A percentile compares a stretch with the other conserved stretches of the same genome.
phyloP scores from a whole-genome alignment of 768 basidiomycete genomes.

The Xerocomus potaroensis region DNA sequence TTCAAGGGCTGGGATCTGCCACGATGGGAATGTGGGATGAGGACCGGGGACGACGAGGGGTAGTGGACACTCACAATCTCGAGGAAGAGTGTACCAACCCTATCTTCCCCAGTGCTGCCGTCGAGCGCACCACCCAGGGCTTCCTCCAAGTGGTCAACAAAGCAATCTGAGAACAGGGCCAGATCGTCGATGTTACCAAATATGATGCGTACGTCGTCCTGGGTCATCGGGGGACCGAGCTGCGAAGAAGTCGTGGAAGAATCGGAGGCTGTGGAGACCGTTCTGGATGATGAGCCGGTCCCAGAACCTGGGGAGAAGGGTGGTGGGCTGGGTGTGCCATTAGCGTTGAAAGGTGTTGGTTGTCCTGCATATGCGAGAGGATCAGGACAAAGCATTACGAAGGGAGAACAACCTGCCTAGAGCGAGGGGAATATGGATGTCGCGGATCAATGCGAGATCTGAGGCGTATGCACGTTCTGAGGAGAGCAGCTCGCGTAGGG shows the following conservation, averaged over 20 bases:
- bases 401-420: conserved; percentile 52
- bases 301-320: conserved; percentile 31
- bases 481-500: conserved; percentile 70
- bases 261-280: conserved; percentile 42
- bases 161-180: conserved; percentile 63
- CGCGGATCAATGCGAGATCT: conserved; percentile 75
- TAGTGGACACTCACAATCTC: conserved; percentile 49
- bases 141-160: conserved; percentile 59
- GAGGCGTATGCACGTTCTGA: conserved; percentile 80
- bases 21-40: conserved; percentile 1
- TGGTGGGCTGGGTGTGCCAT: conserved; percentile 21
- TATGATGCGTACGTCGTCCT: conserved; percentile 64
- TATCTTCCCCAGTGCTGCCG: conserved; percentile 64
- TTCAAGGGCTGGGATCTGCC: conserved; percentile 70
- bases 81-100: conserved; percentile 66
- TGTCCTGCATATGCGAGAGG: conserved; percentile 31
- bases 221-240: conserved; percentile 61
- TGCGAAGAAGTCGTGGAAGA: conserved; percentile 47
- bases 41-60: not conserved
- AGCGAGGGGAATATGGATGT: conserved; percentile 76
- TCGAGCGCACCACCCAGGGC: conserved; percentile 62
- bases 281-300: conserved; percentile 37
- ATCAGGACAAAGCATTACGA: conserved; percentile 2
- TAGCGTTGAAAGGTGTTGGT: conserved; percentile 36
- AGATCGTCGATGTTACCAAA: conserved; percentile 77